phyloP scores from a whole-genome alignment of 1,284 basidiomycete genomes.

The Ustilago vetiveriae region DNA sequence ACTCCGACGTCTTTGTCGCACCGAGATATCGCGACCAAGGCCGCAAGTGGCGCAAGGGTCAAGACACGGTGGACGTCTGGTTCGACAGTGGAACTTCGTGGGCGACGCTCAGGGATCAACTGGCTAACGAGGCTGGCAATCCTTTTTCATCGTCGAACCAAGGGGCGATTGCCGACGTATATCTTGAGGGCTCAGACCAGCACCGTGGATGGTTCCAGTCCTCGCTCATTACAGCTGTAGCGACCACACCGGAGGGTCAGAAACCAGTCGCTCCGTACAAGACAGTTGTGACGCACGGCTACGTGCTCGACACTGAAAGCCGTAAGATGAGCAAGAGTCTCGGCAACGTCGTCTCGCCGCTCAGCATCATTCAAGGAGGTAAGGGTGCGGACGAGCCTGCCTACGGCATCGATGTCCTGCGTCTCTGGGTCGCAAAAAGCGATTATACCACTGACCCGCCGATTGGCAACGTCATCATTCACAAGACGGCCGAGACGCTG shows the following conservation, averaged over 20 bases:
- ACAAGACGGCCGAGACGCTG: conserved; percentile 80
- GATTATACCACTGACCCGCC: conserved; percentile 90
- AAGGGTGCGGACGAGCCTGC: conserved; percentile 74
- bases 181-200: conserved; percentile 95
- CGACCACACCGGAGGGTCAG: conserved; percentile 64
- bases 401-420: conserved; percentile 85
- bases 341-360: conserved; percentile 89
- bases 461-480: conserved; percentile 81
- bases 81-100: conserved; percentile 97
- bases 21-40: conserved; percentile 42
- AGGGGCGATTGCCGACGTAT: conserved; percentile 78
- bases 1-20: conserved; percentile 78
- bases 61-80: conserved; percentile 99
- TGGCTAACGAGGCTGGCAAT: conserved; percentile 12
- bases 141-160: neutral
- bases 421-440: conserved; percentile 90
- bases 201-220: conserved; percentile 99
- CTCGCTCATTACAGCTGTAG: conserved; percentile 84
- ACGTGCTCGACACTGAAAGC: conserved; percentile 89
- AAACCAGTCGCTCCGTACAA: conserved; percentile 75
- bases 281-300: conserved; percentile 91
- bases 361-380: conserved; percentile 81
- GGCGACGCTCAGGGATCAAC: conserved; percentile 75
- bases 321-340: conserved; percentile 99
- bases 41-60: conserved; percentile 70